These are phyloP conservation scores for Suillus subalutaceus DNA, from an alignment of 768 basidiomycete genomes.

Conservation along the genomic window DNA sequence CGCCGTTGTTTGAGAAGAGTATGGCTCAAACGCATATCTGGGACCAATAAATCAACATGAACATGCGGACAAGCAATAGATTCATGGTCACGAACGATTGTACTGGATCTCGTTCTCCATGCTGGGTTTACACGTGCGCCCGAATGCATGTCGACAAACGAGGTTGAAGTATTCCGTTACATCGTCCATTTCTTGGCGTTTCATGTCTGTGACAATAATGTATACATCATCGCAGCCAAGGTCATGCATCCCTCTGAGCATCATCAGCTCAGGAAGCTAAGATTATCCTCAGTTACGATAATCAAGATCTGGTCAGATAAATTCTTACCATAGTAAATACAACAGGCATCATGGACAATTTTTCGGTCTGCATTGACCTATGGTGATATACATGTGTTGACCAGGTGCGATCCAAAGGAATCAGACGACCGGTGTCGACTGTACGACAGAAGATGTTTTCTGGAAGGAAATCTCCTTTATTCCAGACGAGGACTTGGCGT, in stretches of 20 bases:
- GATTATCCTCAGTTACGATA: slow-evolving; percentile 11
- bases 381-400: slow-evolving; percentile 82
- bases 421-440: slow-evolving; percentile 75
- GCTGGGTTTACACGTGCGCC: slow-evolving; percentile 61
- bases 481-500: slow-evolving; percentile 53
- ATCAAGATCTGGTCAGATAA: background rate
- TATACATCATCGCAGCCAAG: slow-evolving; percentile 77
- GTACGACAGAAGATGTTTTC: slow-evolving; percentile 82
- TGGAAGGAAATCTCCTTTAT: slow-evolving; percentile 75
- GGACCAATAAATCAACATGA: slow-evolving; percentile 4
- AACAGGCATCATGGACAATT: slow-evolving; percentile 77
- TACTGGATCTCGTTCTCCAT: slow-evolving; percentile 68
- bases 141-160: slow-evolving; percentile 66
- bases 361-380: slow-evolving; percentile 73
- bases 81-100: slow-evolving; percentile 56
- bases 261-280: slow-evolving; percentile 79
- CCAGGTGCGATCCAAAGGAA: slow-evolving; percentile 82
- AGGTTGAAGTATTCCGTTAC: slow-evolving; percentile 79
- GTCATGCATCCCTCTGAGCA: slow-evolving; percentile 81
- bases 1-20: slow-evolving; percentile 67
- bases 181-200: slow-evolving; percentile 80
- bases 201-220: slow-evolving; percentile 79
- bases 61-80: slow-evolving; percentile 12
- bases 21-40: slow-evolving; percentile 70
- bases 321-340: slow-evolving; percentile 74